Evolutionary conservation across 805 yeast genomes (phyloP).

Genomic region (Candida dendrica): DNA sequence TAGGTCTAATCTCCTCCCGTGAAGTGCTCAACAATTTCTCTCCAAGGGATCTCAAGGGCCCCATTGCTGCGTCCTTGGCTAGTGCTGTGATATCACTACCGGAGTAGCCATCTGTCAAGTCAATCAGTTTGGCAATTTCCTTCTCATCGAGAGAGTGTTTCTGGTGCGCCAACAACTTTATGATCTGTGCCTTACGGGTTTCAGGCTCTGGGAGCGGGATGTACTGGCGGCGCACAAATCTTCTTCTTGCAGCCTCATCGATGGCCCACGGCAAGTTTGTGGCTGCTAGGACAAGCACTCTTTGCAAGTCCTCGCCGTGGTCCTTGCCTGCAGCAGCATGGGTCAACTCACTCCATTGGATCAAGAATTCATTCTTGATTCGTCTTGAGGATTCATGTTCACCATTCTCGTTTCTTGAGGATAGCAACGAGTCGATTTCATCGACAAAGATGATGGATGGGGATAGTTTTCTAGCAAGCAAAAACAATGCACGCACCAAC

Average conservation of each 20-base stretch:
- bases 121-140: constrained; percentile 56
- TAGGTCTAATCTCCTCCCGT: constrained; percentile 74
- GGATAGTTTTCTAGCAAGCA: constrained; percentile 76
- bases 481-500: constrained; percentile 81
- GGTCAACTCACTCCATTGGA: constrained; percentile 92
- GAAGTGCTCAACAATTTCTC: constrained; percentile 66
- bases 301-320: constrained; percentile 20
- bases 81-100: constrained; percentile 93
- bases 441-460: constrained; percentile 95
- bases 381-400: constrained; percentile 88
- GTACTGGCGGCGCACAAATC: constrained; percentile 88
- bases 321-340: constrained; percentile 72
- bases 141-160: constrained; percentile 52
- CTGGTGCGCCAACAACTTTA: constrained; percentile 64
- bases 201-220: constrained; percentile 90
- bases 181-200: constrained; percentile 69
- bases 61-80: constrained; percentile 98
- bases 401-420: constrained; percentile 68
- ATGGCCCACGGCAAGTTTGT: constrained; percentile 96
- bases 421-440: constrained; percentile 86
- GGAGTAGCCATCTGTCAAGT: constrained; percentile 75
- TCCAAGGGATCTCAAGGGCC: constrained; percentile 85
- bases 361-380: constrained; percentile 87
- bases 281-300: constrained; percentile 90
- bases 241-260: constrained; percentile 93